Percentiles rank a stretch among this genome's conserved stretches.
phyloP scores from a whole-genome alignment of 1,139 yeast genomes.

The Ashbya aceris region DNA sequence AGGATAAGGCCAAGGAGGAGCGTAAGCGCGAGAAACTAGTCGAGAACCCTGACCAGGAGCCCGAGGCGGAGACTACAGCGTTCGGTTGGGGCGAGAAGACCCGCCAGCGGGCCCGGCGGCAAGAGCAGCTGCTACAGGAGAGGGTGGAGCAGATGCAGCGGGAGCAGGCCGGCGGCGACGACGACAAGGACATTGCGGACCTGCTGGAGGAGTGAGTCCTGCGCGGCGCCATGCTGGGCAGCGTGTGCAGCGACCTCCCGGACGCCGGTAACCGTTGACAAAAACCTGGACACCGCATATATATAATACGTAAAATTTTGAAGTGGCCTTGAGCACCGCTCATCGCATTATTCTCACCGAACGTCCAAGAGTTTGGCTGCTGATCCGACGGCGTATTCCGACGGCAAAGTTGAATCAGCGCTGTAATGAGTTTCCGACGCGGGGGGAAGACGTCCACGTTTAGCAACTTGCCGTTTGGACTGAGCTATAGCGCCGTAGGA shows the following conservation, averaged over 20 bases:
- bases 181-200: conserved; percentile 58
- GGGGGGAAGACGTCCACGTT: conserved; percentile 26
- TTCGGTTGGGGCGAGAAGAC: conserved; percentile 81
- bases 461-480: conserved; percentile 53
- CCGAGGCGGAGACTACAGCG: conserved; percentile 26
- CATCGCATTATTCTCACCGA: not conserved
- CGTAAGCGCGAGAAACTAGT: conserved; percentile 34
- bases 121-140: conserved; percentile 45
- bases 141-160: conserved; percentile 36
- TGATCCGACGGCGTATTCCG: not conserved
- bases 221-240: too few species aligned
- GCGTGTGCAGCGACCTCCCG: not conserved
- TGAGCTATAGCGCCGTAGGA: conserved; percentile 52
- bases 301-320: too few species aligned
- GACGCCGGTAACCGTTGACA: too few species aligned
- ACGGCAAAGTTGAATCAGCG: not conserved
- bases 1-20: conserved; percentile 32
- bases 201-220: conserved; percentile 47
- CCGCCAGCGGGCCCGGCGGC: conserved; percentile 46
- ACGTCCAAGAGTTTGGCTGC: not conserved
- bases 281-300: too few species aligned
- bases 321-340: too few species aligned
- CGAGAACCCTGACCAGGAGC: conserved; percentile 33
- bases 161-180: conserved; percentile 37
- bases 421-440: conserved; percentile 36